Base-by-base conservation (phyloP, 129 eudicot species). In the Glebionis coronaria region DNA sequence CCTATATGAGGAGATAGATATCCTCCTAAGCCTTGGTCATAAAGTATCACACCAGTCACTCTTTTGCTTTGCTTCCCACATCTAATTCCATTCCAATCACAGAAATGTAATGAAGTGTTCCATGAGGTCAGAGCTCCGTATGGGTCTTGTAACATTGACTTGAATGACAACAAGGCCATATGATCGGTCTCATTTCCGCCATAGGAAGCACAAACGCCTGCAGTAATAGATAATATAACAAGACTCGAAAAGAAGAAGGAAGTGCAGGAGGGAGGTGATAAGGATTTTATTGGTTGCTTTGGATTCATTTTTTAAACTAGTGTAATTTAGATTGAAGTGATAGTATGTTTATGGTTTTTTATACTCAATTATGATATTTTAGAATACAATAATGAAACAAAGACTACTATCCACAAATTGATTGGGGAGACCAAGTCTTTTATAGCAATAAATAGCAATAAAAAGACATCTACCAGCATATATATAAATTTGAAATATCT, bases 181-280 rank as follows among this genome's bases (percentile, higher is more conserved):
- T 47, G 53, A 31, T 83, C 88, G 4, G 79, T 67, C 9, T 65
- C 44, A 29, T 71, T 78, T 23, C 70, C 68, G 62, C 62, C 35
- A 23, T 7, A 20, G 14, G 62, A 56, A 56, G 62, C 5, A 9
- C 16, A 23, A 1, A 20, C 20, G 62, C n/a, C 27, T 5, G 35
- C 3, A 15, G 38, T 25, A 56, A 14, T 23, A 9, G 13, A 31
- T 20, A 56, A 2, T 25, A 56, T 56, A 12, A 56, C 9, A 9
- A 56, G 38, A 56, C 42, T 23, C 1, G 5, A 56, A 56, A 21
- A 56, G 62, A 12, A 3, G 16, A 56, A 23, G 9, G 14, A 2
- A 3, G 11, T 21, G 25, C 15, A 31, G 13, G 38, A 56, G 62
- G 23, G 11, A 53, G 23, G 9, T 16, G 58, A 6, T 8, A 3